Evolutionary conservation across 225 moss, liverwort and hornwort genomes (phyloP).

Genomic region (Marchantia paleacea): DNA sequence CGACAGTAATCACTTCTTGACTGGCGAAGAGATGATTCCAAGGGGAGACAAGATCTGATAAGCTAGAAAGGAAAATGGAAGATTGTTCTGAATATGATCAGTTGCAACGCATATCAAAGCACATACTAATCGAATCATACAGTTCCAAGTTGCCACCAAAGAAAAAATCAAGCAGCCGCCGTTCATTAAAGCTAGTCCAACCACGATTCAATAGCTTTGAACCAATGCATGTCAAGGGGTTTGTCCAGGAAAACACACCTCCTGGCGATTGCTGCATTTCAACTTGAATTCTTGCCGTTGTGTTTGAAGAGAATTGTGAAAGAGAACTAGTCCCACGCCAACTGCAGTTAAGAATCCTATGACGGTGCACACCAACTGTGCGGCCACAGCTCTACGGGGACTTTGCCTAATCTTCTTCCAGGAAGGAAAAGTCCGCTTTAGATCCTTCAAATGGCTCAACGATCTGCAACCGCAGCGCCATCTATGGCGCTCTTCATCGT

Average conservation of each 20-base stretch:
- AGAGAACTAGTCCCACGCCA: conserved; percentile 39
- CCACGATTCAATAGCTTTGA: neutral
- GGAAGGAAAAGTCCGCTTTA: conserved; percentile 18
- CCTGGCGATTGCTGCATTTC: conserved; percentile 46
- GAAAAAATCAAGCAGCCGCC: neutral
- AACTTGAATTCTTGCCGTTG: conserved; percentile 42
- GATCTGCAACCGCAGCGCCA: conserved; percentile 2
- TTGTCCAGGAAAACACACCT: conserved; percentile 27
- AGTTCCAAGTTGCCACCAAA: too few relatives aligned
- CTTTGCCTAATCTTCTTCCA: conserved; percentile 30
- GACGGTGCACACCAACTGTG: conserved; percentile 30
- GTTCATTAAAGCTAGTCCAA: neutral
- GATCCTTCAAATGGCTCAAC: neutral
- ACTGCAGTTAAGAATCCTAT: conserved; percentile 37
- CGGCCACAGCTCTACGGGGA: conserved; percentile 30
- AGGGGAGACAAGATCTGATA: too few relatives aligned
- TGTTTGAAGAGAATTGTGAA: conserved; percentile 28
- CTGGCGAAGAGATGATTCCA: too few relatives aligned
- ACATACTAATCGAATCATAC: neutral
- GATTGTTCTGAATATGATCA: too few relatives aligned
- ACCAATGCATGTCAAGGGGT: neutral
- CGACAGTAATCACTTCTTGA: too few relatives aligned
- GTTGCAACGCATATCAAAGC: neutral
- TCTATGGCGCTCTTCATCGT: neutral
- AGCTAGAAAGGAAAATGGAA: too few relatives aligned